Conservation (phyloP, 1,284 basidiomycete genomes). For the Microbotryum lychnidis-dioicae region DNA sequence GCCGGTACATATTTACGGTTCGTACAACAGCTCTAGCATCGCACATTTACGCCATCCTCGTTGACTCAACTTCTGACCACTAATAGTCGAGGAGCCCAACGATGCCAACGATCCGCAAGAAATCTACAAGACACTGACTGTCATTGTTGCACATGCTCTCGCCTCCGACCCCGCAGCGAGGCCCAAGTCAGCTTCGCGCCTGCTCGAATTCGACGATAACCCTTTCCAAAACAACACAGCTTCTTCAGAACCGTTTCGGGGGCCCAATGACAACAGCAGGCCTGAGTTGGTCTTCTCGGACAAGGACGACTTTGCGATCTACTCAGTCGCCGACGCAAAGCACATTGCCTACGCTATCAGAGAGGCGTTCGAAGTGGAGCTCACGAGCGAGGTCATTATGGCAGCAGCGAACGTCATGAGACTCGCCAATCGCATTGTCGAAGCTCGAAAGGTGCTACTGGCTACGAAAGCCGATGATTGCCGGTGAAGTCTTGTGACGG, state of each 20-base stretch:
- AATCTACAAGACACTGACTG: constrained; percentile 58
- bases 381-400: constrained; percentile 78
- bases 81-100: constrained; percentile 57
- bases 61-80: constrained; percentile 9
- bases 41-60: background rate
- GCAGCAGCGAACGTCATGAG: constrained; percentile 83
- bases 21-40: constrained; percentile 34
- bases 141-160: constrained; percentile 75
- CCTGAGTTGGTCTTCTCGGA: constrained; percentile 43
- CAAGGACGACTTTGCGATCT: constrained; percentile 88
- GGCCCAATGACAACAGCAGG: background rate
- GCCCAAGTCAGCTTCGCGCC: constrained; percentile 51
- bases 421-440: constrained; percentile 71
- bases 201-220: background rate
- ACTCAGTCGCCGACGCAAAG: constrained; percentile 79
- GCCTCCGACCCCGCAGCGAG: constrained; percentile 74
- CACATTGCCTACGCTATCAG: constrained; percentile 70
- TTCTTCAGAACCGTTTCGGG: no score
- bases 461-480: background rate
- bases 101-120: constrained; percentile 54
- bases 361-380: constrained; percentile 76
- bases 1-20: constrained; percentile 80
- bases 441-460: constrained; percentile 61
- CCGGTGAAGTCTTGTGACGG: constrained; percentile 1
- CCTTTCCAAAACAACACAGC: background rate